Evolutionary conservation across 495 filamentous ascomycete genomes (phyloP), one percentile per base, ranked within the genome.

Genomic region (Geopyxis carbonaria): DNA sequence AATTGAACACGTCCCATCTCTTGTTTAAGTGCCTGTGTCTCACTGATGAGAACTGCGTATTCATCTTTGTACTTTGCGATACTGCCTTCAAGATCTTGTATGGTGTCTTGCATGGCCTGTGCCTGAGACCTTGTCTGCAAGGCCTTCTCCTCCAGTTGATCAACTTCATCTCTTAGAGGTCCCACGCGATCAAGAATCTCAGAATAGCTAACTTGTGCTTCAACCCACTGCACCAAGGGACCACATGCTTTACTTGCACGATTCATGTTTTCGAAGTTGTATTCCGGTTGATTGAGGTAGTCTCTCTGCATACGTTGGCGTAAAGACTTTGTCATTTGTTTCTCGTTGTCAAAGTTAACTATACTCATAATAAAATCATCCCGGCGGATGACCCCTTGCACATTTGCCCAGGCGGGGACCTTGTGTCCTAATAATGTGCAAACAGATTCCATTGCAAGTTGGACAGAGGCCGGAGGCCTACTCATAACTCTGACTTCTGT

Each of bases 341-440:
- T 75, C 64, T 93, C 83, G 51, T 93, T 99, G 64, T 95, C 80
- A 57, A 93, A 99, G 55, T 81, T 84, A 57, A 95, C 78, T 53
- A 99, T 95, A 61, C 81, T 93, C 19, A 84, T 81, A 63, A 99
- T 94, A 62, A 99, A 99, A 48, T 93, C 85, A 55, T 95, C 89
- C 20, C 73, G 70, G 42, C 89, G 77, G 21, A 95, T 71, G 43
- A 95, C 76, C 30, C 67, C 78, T 58, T 85, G 78, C 34, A 95
- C 85, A 27, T 72, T 73, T 61, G 81, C 87, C 89, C 89, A 99
- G 50, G 75, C 79, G 42, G 72, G 73, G 42, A 81, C 75, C 60
- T 79, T 91, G 60, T 95, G 85, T 10, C 87, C 87, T 32, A 99
- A 70, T 25, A 95, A 61, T 2, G 82, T 87, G 64, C 89, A 95